A percentile compares a stretch with the other conserved stretches of the same genome.
Conservation (phyloP, 129 eudicot genomes). For the Heracleum sosnowskyi region DNA sequence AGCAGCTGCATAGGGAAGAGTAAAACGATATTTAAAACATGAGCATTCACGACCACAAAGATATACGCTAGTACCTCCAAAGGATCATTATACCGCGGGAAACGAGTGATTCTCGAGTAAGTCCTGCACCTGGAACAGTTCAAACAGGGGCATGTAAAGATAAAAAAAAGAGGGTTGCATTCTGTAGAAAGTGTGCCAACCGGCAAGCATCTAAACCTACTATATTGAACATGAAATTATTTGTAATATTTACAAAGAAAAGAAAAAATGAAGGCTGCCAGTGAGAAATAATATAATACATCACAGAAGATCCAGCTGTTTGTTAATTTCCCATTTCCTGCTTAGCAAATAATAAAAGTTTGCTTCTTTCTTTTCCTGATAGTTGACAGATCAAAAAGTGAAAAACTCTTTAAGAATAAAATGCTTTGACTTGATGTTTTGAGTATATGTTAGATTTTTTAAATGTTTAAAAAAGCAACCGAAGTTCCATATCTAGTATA, state of each 20-base stretch:
- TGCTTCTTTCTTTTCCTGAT: background rate
- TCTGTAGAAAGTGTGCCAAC: background rate
- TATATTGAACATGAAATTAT: background rate
- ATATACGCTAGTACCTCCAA: conserved; percentile 43
- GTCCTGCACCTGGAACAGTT: conserved; percentile 53
- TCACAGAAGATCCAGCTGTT: background rate
- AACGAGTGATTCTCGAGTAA: conserved; percentile 75
- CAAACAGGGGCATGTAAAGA: background rate
- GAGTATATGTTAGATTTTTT: background rate
- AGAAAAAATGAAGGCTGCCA: background rate
- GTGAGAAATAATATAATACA: background rate
- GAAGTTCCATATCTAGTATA: background rate
- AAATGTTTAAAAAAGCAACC: background rate
- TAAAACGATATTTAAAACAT: background rate
- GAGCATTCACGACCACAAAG: conserved; percentile 11
- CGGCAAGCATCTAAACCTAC: background rate
- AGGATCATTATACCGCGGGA: conserved; percentile 92
- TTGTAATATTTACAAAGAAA: background rate
- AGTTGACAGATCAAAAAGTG: background rate
- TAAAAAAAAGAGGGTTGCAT: background rate
- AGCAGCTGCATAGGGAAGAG: conserved; percentile 52
- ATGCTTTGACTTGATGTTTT: background rate
- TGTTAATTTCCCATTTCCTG: background rate
- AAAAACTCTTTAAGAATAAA: background rate
- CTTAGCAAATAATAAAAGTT: background rate